A percentile compares a stretch with the other conserved stretches of the same genome.
phyloP scores from a whole-genome alignment of 2,329 filamentous ascomycete species.

The Aureobasidium melanogenum region DNA sequence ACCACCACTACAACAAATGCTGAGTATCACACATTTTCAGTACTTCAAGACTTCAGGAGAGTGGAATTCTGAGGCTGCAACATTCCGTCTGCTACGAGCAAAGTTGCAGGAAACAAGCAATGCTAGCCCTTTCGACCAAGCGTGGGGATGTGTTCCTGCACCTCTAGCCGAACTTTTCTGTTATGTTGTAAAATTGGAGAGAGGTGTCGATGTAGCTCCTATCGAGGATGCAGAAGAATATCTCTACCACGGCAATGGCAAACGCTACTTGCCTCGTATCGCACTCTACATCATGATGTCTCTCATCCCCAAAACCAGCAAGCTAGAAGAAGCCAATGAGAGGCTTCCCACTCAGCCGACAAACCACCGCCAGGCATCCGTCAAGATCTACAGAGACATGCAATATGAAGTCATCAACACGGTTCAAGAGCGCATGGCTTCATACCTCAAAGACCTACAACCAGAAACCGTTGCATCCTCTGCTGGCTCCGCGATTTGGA shows the following conservation, averaged over 20 bases:
- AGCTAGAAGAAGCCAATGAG: constrained; percentile 20
- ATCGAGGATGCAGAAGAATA: constrained; percentile 21
- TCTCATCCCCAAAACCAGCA: constrained; percentile 25
- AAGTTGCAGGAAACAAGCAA: neutral
- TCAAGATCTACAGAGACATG: constrained; percentile 34
- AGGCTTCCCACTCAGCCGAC: constrained; percentile 19
- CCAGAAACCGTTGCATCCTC: neutral
- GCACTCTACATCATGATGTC: constrained; percentile 27
- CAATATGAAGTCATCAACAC: constrained; percentile 28
- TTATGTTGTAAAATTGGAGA: constrained; percentile 27
- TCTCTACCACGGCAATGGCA: constrained; percentile 19
- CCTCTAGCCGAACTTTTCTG: constrained; percentile 27
- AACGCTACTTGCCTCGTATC: constrained; percentile 25
- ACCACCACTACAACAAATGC: constrained; percentile 24
- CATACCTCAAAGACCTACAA: constrained; percentile 15
- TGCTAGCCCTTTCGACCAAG: neutral
- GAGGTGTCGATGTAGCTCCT: constrained; percentile 23
- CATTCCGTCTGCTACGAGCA: constrained; percentile 27
- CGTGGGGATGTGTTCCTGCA: constrained; percentile 20
- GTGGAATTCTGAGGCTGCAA: constrained; percentile 29
- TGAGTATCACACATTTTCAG: constrained; percentile 24
- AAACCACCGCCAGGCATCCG: constrained; percentile 33
- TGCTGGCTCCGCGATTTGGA: constrained; percentile 17
- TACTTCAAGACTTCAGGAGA: constrained; percentile 23
- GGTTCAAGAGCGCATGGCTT: constrained; percentile 20